Conservation (phyloP, 1,284 basidiomycete genomes). For the Kalmanozyma brasiliensis region DNA sequence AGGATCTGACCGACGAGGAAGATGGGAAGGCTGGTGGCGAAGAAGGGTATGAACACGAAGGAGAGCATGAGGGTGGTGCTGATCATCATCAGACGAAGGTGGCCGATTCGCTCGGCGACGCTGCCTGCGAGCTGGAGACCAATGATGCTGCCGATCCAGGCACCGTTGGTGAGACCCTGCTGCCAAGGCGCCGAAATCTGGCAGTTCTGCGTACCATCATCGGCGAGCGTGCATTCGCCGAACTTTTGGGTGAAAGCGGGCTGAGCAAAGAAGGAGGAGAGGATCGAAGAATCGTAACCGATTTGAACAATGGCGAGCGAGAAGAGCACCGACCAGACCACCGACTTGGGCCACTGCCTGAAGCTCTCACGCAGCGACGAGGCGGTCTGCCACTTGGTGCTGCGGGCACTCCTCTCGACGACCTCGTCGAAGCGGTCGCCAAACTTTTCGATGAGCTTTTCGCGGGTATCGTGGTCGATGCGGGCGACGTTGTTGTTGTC, state of each 20-base stretch:
- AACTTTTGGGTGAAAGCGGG: slow-evolving; percentile 66
- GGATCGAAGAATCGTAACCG: slow-evolving; percentile 54
- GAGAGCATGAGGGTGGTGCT: slow-evolving; percentile 61
- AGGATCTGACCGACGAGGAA: slow-evolving; percentile 68
- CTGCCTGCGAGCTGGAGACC: slow-evolving; percentile 47
- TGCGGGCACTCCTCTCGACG: slow-evolving; percentile 66
- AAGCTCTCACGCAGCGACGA: slow-evolving; percentile 68
- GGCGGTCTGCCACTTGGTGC: slow-evolving; percentile 68
- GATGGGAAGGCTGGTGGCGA: slow-evolving; percentile 68
- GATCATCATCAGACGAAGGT: slow-evolving; percentile 40
- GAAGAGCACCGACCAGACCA: slow-evolving; percentile 70
- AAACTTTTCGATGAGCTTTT: slow-evolving; percentile 37
- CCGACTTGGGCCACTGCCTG: slow-evolving; percentile 69
- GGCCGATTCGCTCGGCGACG: slow-evolving; percentile 31
- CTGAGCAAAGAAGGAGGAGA: slow-evolving; percentile 67
- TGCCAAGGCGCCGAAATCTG: slow-evolving; percentile 71
- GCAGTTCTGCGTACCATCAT: slow-evolving; percentile 63
- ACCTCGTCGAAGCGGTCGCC: slow-evolving; percentile 67
- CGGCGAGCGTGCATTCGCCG: slow-evolving; percentile 49
- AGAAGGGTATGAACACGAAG: slow-evolving; percentile 67
- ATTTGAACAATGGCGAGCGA: slow-evolving; percentile 69
- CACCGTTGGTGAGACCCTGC: slow-evolving; percentile 63
- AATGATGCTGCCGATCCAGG: slow-evolving; percentile 45
- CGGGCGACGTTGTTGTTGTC: slow-evolving; percentile 44
- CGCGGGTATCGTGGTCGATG: slow-evolving; percentile 47